Evolutionary conservation across 306 rosid genomes (phyloP), one percentile per base, ranked within the genome.

Genomic region (Rosa persica): DNA sequence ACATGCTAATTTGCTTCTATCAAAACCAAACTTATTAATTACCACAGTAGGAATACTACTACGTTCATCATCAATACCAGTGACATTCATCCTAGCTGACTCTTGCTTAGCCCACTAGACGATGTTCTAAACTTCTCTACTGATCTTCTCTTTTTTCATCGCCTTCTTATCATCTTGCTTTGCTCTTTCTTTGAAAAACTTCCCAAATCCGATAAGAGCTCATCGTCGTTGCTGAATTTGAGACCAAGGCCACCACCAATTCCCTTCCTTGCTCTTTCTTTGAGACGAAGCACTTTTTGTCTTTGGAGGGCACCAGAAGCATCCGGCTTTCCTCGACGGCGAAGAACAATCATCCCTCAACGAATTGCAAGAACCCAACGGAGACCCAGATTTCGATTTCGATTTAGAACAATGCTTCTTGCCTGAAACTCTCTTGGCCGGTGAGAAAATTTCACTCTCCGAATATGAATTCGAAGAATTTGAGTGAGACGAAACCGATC

Each of bases 251-350:
- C 72, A 9, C n/a, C 34, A 2, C n/a, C n/a, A 4, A 30, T 40
- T 6, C 8, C 66, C 76, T 75, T 88, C 91, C 69, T 81, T 92
- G 9, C 82, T 86, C 78, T 81, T 88, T 80, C 77, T 89, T 51
- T 74, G 61, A n/a, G 86, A 66, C 47, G 47, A 74, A 20, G 67
- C 81, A 88, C 90, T 94, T 90, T 30, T 90, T 25, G 91, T 89
- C 88, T 90, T 92, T 15, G 96, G 93, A 38, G 95, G 88, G 52
- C 92, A 89, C 93, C 97, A 92, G 80, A 90, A 88, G 78, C 94
- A 89, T 19, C 93, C 91, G 12, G 61, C 15, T 75, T 74, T 90
- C 49, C 83, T 82, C 34, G 93, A 90, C 9, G 97, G 98, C 19
- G 96, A 93, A 0, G 89, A 89, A 0, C 92, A 90, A 8, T 74